These are phyloP conservation scores for Saccharum spontaneum DNA, from an alignment of 176 grass and related monocot genomes.

Conservation along the genomic window DNA sequence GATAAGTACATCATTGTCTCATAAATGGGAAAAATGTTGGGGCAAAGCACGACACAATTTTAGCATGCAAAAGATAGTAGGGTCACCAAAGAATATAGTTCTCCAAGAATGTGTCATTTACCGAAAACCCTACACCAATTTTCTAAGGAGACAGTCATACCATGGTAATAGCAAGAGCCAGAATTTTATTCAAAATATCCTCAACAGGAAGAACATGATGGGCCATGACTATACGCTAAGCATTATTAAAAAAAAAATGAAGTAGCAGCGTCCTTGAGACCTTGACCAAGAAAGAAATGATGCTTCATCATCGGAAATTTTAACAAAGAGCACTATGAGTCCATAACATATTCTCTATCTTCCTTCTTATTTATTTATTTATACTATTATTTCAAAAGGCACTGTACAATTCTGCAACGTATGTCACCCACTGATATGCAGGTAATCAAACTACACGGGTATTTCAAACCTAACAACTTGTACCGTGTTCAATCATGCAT, in stretches of 20 bases:
- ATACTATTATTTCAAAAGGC: not conserved
- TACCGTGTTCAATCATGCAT: not conserved
- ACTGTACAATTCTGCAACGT: not conserved
- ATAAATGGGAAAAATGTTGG: not conserved
- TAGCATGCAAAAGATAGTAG: not conserved
- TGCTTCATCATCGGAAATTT: not conserved
- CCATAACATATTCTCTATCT: not conserved
- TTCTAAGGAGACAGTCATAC: not conserved
- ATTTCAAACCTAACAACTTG: not conserved
- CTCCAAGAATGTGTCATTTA: not conserved
- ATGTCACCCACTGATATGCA: not conserved
- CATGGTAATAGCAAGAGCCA: not conserved
- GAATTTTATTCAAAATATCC: not conserved
- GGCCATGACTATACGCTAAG: not conserved
- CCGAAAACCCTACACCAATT: not conserved
- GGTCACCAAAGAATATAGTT: not conserved
- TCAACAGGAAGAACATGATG: not conserved
- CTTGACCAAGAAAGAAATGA: not conserved
- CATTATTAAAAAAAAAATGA: not conserved
- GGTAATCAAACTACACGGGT: not conserved
- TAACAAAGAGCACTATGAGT: not conserved
- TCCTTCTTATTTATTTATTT: not conserved
- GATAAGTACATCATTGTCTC: not conserved
- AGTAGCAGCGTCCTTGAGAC: not conserved
- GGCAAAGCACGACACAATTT: not conserved